phyloP scores from a whole-genome alignment of 441 rosid species.

The Populus hybrid region DNA sequence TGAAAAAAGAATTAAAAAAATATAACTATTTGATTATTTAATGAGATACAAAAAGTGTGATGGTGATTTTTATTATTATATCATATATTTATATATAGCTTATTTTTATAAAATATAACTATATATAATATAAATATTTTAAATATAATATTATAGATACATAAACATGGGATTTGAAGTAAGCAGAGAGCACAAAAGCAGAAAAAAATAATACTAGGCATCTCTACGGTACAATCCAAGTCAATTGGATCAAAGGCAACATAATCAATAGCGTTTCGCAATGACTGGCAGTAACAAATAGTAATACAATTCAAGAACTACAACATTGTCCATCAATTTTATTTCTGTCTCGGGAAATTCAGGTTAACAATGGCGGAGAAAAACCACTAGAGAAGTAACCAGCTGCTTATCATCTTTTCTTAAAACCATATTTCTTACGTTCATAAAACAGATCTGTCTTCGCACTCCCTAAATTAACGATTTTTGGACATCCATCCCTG shows the following conservation, averaged over 20 bases:
- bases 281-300: background rate
- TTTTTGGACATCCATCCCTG: conserved; percentile 87
- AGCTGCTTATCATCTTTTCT: conserved; percentile 41
- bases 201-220: background rate
- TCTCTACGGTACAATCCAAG: background rate
- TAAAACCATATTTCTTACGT: conserved; percentile 79
- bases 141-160: background rate
- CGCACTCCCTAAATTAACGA: conserved; percentile 85
- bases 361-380: background rate
- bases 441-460: conserved; percentile 81
- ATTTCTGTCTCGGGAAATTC: too few species aligned
- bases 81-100: too few species aligned
- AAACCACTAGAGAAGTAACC: background rate
- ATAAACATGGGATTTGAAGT: background rate
- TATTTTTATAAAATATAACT: too few species aligned
- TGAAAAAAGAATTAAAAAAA: too few species aligned
- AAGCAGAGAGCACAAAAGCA: background rate
- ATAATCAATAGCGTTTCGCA: background rate
- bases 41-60: too few species aligned
- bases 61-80: too few species aligned
- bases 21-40: too few species aligned
- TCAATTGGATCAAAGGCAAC: background rate
- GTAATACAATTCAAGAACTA: background rate
- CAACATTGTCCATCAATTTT: background rate
- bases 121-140: too few species aligned